Base-by-base conservation (phyloP, 2,329 filamentous ascomycete species). In the Talaromyces sp. region DNA sequence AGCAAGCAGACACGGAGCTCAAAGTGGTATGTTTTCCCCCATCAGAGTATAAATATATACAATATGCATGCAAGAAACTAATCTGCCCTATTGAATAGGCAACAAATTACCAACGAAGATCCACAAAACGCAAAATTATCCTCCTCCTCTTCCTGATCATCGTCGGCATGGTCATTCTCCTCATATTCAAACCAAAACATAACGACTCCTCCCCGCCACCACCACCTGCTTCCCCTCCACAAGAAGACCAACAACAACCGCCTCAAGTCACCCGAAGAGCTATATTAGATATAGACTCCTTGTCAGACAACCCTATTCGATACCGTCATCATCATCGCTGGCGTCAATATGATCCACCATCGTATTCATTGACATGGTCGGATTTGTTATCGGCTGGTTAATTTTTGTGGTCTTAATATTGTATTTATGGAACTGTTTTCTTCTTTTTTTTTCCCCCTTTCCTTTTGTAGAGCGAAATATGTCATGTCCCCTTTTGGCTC, bases 81-180 rank as follows among this genome's bases (percentile, higher is more conserved):
- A 47, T 14, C 10, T 27, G 1, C 9, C n/a, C 7, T 30, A 31
- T 14, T 31, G 12, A 16, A 53, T n/a, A 80, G 79, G 87, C 95
- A 14, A 92, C 90, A 4, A 89, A 90, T 18, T 98, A 98, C 72
- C 95, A 99, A 80, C 88, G 87, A 74, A 89, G 87, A 72, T 89
- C 89, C 57, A 92, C 91, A 27, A 99, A 97, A 79, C 84, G 95
- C 67, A 97, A 96, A 79, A 88, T 96, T 55, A 95, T 99, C 61
- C 82, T 99, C 47, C 80, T 99, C n/a, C 81, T 99, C 23, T 77
- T 96, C 6, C 79, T 99, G 30, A 77, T 98, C 27, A 89, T 99
- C 58, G 87, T 88, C 23, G 95, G 91, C 34, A 84, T 96, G 79
- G 89, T 99, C 70, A 96, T 96, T 68, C 73, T 96, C 47, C 76